Conservation (phyloP, 495 filamentous ascomycete genomes). For the Hypoxylon perforatum region DNA sequence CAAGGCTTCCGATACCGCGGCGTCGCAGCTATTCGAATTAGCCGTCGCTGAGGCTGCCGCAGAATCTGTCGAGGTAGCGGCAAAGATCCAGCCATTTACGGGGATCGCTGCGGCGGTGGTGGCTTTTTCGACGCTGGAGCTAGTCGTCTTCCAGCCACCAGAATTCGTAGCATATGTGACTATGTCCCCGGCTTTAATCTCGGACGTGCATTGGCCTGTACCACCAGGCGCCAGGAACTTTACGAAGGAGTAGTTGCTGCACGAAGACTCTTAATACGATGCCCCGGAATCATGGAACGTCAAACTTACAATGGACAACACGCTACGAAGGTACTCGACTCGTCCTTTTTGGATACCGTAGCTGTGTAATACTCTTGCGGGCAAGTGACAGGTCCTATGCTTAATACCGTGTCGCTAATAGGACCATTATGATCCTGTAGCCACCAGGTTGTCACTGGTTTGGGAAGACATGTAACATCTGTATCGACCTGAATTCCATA, state of each 20-base stretch:
- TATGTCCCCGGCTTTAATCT: conserved; percentile 23
- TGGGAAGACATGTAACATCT: conserved; percentile 37
- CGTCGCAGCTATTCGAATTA: conserved; percentile 21
- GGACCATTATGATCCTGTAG: conserved; percentile 30
- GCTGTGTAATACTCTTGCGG: conserved; percentile 48
- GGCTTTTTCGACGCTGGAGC: conserved; percentile 16
- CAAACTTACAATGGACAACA: conserved; percentile 47
- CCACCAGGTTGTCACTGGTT: conserved; percentile 46
- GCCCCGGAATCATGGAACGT: neutral
- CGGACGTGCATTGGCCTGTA: conserved; percentile 42
- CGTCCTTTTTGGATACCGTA: conserved; percentile 32
- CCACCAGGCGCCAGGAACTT: conserved; percentile 8
- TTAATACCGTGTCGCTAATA: conserved; percentile 28
- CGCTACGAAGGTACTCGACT: conserved; percentile 37
- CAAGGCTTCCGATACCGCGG: conserved; percentile 27
- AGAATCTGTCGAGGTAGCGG: conserved; percentile 3
- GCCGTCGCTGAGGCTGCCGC: conserved; percentile 16
- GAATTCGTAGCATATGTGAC: conserved; percentile 32
- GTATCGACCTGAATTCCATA: conserved; percentile 33
- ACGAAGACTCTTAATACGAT: conserved; percentile 12
- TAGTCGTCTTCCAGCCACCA: conserved; percentile 24
- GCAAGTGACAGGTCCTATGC: conserved; percentile 42
- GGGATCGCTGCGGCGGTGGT: conserved; percentile 35
- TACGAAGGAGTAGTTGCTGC: conserved; percentile 38
- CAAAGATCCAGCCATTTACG: conserved; percentile 43